phyloP scores from a whole-genome alignment of 495 filamentous ascomycete genomes.

The Hypoxylon subgilvum region DNA sequence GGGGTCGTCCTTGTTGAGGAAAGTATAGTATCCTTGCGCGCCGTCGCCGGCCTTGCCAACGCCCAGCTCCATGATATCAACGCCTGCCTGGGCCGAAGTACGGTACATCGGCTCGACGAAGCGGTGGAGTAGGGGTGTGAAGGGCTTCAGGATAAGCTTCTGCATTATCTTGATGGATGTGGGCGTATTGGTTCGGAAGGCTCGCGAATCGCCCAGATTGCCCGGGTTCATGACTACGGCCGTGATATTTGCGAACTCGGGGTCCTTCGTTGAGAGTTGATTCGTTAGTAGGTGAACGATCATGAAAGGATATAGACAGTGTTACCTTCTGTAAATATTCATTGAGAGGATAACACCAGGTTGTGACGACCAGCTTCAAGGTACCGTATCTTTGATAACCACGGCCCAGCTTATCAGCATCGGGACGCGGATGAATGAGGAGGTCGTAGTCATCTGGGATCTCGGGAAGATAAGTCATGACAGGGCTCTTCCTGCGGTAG shows the following conservation, averaged over 20 bases:
- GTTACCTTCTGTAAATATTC: slow-evolving; percentile 43
- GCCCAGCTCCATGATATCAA: slow-evolving; percentile 41
- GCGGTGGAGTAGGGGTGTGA: slow-evolving; percentile 36
- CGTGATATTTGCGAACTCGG: slow-evolving; percentile 47
- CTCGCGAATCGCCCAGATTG: slow-evolving; percentile 51
- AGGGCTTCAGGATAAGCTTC: slow-evolving; percentile 37
- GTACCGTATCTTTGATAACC: slow-evolving; percentile 47
- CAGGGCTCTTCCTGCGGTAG: slow-evolving; percentile 46
- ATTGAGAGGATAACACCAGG: slow-evolving; percentile 53
- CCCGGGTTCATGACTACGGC: slow-evolving; percentile 55
- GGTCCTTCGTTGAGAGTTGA: slow-evolving; percentile 24
- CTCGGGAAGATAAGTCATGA: slow-evolving; percentile 10
- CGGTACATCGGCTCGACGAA: slow-evolving; percentile 4
- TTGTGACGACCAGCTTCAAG: slow-evolving; percentile 48
- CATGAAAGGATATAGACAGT: neutral
- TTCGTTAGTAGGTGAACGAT: neutral
- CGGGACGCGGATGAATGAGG: slow-evolving; percentile 5
- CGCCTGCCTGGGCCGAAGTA: slow-evolving; percentile 37
- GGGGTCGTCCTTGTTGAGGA: slow-evolving; percentile 43
- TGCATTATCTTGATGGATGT: slow-evolving; percentile 24
- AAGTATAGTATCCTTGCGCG: slow-evolving; percentile 48
- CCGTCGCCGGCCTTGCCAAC: slow-evolving; percentile 28
- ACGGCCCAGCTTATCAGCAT: slow-evolving; percentile 6
- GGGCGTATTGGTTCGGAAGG: slow-evolving; percentile 48
- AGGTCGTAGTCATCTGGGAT: slow-evolving; percentile 16